Evolutionary conservation across 805 yeast genomes (phyloP), one percentile per base, ranked within the genome.

Genomic region (Phaffomyces opuntiae): DNA sequence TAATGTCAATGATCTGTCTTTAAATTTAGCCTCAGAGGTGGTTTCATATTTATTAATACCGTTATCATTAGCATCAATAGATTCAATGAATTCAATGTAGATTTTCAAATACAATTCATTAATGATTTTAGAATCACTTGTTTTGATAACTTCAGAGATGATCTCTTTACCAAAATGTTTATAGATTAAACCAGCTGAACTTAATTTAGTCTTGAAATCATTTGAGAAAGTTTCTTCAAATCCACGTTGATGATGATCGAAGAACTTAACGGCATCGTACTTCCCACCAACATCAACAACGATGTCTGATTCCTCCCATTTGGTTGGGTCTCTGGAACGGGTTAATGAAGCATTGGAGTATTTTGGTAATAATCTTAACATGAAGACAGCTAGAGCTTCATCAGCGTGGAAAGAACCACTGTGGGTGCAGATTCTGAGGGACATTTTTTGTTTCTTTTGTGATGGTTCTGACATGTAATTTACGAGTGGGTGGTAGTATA

Each of bases 391-490:
- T 43, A 93, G 74, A 11, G 96, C 81, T 65, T 93, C 99, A 64
- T 93, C 99, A 11, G 98, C 98, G 62, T 93, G 99, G 73, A 93
- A 93, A 0, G 89, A 76, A 8, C 99, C 99, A 41, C 90, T 83
- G 58, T 86, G 95, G 12, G 96, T 90, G 60, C 96, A 91, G 47
- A 90, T 86, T 58, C 78, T 80, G 49, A 80, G 61, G 60, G 70
- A 63, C 45, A 50, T 44, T 47, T 64, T 65, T 49, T 58, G 67
- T 53, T 55, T 62, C 56, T 63, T 63, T 27, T 17, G 19, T 7
- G 17, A 16, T 9, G 36, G 19, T n/a, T 33, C 36, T 33, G 17
- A 16, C 36, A 33, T 33, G 9, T 11, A 29, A 5, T 29, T 29
- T 13, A 11, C 11, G 2, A 21, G 24, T 21, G 24, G 19, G 19